phyloP scores from a whole-genome alignment of 2,329 filamentous ascomycete species.

The Mycogone perniciosa region DNA sequence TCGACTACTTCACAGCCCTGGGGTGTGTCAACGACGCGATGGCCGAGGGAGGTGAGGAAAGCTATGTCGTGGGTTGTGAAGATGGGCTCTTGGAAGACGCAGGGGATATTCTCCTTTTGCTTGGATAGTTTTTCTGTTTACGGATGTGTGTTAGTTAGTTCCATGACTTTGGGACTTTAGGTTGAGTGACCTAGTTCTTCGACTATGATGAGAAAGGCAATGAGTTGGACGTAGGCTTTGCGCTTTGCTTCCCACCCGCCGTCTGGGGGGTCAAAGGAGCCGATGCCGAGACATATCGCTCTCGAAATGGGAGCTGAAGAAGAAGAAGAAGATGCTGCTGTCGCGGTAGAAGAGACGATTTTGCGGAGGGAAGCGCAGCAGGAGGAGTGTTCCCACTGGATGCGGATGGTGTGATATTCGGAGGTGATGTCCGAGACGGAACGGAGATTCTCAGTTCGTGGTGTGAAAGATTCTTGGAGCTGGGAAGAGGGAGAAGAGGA shows the following conservation, averaged over 20 bases:
- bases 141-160: background rate
- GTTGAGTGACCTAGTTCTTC: conserved; percentile 31
- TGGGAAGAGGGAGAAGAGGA: background rate
- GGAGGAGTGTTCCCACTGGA: conserved; percentile 22
- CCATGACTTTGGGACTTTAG: background rate
- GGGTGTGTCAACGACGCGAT: conserved; percentile 45
- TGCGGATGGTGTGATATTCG: conserved; percentile 23
- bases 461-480: background rate
- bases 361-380: conserved; percentile 27
- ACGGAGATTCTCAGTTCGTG: conserved; percentile 14
- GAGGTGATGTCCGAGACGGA: conserved; percentile 22
- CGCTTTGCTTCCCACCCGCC: conserved; percentile 39
- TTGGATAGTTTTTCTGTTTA: background rate
- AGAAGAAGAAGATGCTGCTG: background rate
- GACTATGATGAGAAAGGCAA: conserved; percentile 45
- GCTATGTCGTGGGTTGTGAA: conserved; percentile 42
- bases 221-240: conserved; percentile 45
- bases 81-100: conserved; percentile 49
- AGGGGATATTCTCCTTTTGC: conserved; percentile 29
- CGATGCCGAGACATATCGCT: conserved; percentile 50
- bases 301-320: conserved; percentile 10
- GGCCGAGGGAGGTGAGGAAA: conserved; percentile 52
- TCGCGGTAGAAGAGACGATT: conserved; percentile 25
- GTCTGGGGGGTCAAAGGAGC: conserved; percentile 47
- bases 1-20: conserved; percentile 45